Evolutionary conservation across 805 yeast species (phyloP).

Genomic region (Metschnikowia reukaufii): DNA sequence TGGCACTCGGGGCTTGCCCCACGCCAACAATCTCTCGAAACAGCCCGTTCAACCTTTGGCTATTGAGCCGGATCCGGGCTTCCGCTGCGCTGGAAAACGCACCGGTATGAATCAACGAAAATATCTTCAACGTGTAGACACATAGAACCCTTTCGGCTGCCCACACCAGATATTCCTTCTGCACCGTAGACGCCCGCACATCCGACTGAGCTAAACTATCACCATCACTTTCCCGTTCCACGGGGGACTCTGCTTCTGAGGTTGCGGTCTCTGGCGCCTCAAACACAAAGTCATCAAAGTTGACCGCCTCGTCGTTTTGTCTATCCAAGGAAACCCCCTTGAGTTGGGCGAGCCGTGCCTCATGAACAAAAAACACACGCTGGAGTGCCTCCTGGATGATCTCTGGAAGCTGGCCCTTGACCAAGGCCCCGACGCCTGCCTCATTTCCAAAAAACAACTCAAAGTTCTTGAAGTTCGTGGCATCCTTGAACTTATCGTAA

Average conservation of each 20-base stretch:
- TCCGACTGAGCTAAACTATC: not conserved
- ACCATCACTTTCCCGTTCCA: no score
- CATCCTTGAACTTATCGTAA: conserved; percentile 27
- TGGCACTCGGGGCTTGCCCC: not conserved
- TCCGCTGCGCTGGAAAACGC: conserved; percentile 27
- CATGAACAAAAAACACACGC: conserved; percentile 49
- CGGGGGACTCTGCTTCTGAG: not conserved
- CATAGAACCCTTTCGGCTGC: conserved; percentile 41
- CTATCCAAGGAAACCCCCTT: conserved; percentile 47
- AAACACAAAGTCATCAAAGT: conserved; percentile 28
- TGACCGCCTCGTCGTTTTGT: conserved; percentile 52
- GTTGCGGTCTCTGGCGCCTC: not conserved
- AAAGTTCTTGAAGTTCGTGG: conserved; percentile 27
- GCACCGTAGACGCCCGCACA: not conserved
- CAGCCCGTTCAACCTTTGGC: conserved; percentile 33
- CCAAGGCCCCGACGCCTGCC: conserved; percentile 20
- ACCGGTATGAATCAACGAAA: conserved; percentile 33
- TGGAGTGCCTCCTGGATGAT: conserved; percentile 34
- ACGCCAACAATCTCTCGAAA: conserved; percentile 19
- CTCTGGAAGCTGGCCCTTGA: conserved; percentile 26
- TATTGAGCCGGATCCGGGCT: conserved; percentile 39
- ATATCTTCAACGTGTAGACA: conserved; percentile 40
- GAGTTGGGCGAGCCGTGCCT: conserved; percentile 43
- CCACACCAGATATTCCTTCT: conserved; percentile 27
- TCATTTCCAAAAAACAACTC: conserved; percentile 31